Conservation (phyloP, 148 eudicot genomes). For the Rhododendron kiyosumense region DNA sequence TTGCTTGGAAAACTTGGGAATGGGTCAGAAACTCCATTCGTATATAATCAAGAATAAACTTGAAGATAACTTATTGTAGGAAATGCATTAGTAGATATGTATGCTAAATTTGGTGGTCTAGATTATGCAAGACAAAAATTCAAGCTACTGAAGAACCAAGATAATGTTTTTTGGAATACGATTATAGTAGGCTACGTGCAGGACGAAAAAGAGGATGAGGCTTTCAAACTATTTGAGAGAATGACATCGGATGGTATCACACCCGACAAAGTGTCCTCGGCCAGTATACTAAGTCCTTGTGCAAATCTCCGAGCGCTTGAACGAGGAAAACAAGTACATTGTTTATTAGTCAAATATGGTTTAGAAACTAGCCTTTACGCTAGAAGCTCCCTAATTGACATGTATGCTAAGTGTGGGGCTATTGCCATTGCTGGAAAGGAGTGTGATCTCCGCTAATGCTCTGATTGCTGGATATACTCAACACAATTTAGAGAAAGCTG, state of each 20-base stretch:
- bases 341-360: constrained; percentile 58
- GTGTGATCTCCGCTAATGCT: constrained; percentile 68
- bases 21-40: constrained; percentile 72
- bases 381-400: constrained; percentile 88
- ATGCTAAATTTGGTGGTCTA: constrained; percentile 76
- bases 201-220: constrained; percentile 63
- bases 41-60: constrained; percentile 25
- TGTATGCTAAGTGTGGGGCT: constrained; percentile 82
- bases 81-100: constrained; percentile 87
- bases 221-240: constrained; percentile 57
- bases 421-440: constrained; percentile 44
- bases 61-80: constrained; percentile 57
- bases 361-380: constrained; percentile 62
- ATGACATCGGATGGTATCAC: constrained; percentile 53
- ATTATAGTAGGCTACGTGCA: constrained; percentile 87
- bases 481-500: constrained; percentile 43
- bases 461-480: constrained; percentile 68
- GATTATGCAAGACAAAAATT: constrained; percentile 55
- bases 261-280: constrained; percentile 81
- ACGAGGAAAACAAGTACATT: constrained; percentile 61
- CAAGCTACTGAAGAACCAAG: constrained; percentile 43
- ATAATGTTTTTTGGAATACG: constrained; percentile 92
- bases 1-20: constrained; percentile 38
- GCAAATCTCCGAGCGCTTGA: constrained; percentile 47
- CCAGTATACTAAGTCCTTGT: constrained; percentile 77